Conservation (phyloP, 108 stramenopile species). For the Cyclostephanos tholiformis region DNA sequence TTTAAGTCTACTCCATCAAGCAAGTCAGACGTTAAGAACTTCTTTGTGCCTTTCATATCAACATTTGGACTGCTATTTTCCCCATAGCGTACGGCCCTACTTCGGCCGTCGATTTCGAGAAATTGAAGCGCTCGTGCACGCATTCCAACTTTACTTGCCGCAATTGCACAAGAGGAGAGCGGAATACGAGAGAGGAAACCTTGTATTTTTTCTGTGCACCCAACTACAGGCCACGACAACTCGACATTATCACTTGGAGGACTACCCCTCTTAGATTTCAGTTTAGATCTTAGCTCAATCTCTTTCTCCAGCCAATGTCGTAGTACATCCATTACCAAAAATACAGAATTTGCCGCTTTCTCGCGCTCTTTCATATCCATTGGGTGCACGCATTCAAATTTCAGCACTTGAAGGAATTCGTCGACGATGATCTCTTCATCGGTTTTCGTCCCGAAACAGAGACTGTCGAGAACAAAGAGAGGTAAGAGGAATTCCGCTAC, state of each 20-base stretch:
- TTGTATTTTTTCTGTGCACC: slow-evolving; percentile 60
- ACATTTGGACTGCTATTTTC: slow-evolving; percentile 2
- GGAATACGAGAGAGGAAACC: slow-evolving; percentile 60
- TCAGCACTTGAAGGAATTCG: slow-evolving; percentile 65
- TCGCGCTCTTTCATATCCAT: slow-evolving; percentile 54
- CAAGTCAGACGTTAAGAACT: slow-evolving; percentile 39
- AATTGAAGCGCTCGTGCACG: slow-evolving; percentile 75
- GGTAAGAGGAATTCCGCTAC: slow-evolving; percentile 85
- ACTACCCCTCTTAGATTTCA: slow-evolving; percentile 29
- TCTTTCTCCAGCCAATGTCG: slow-evolving; percentile 72
- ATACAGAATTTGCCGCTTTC: slow-evolving; percentile 69
- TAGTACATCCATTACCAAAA: slow-evolving; percentile 69
- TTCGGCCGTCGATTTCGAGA: slow-evolving; percentile 74
- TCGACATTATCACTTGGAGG: slow-evolving; percentile 6
- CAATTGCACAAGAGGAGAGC: slow-evolving; percentile 60
- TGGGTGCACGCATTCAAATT: slow-evolving; percentile 22
- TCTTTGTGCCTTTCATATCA: slow-evolving; percentile 6
- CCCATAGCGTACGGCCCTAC: slow-evolving; percentile 41
- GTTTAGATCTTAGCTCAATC: slow-evolving; percentile 50
- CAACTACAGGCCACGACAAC: slow-evolving; percentile 61
- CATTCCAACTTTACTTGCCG: slow-evolving; percentile 78
- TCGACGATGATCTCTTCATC: slow-evolving; percentile 58
- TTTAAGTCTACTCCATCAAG: slow-evolving; percentile 46
- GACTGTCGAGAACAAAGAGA: slow-evolving; percentile 73
- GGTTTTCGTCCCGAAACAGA: slow-evolving; percentile 72